phyloP scores from a whole-genome alignment of 2,329 filamentous ascomycete species.

The Drechslera avenae region DNA sequence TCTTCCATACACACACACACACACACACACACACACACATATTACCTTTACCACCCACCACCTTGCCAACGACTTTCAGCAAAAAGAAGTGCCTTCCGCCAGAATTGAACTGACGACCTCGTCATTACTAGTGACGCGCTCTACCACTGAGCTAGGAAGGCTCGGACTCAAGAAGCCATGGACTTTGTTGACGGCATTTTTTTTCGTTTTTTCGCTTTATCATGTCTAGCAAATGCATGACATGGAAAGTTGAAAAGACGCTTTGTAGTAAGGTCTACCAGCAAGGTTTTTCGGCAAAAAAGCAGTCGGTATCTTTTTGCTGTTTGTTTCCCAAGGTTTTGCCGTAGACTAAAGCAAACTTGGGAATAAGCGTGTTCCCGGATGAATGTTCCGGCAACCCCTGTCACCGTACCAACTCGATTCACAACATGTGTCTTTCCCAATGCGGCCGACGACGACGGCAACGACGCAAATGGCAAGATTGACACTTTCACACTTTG shows the following conservation, averaged over 20 bases:
- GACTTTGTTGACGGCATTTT: background rate
- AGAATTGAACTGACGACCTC: constrained; percentile 20
- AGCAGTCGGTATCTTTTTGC: background rate
- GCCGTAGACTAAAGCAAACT: too few species aligned
- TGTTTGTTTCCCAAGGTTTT: background rate
- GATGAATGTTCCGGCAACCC: background rate
- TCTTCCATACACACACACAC: too few species aligned
- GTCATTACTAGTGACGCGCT: constrained; percentile 19
- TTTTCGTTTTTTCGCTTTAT: background rate
- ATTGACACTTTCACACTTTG: too few species aligned
- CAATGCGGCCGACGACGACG: too few species aligned
- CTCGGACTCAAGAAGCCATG: background rate
- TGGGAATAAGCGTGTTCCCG: background rate
- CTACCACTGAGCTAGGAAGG: constrained; percentile 20
- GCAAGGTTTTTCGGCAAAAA: too few species aligned
- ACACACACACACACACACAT: too few species aligned
- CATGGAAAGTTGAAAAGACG: too few species aligned
- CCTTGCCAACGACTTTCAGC: background rate
- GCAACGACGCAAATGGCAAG: too few species aligned
- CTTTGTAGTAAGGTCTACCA: too few species aligned
- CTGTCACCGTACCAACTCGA: background rate
- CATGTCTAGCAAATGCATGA: background rate
- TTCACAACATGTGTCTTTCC: too few species aligned
- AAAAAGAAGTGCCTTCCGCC: constrained; percentile 14
- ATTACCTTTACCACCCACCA: too few species aligned